phyloP scores from a whole-genome alignment of 2,329 filamentous ascomycete species.

The Alternaria gansuensis region DNA sequence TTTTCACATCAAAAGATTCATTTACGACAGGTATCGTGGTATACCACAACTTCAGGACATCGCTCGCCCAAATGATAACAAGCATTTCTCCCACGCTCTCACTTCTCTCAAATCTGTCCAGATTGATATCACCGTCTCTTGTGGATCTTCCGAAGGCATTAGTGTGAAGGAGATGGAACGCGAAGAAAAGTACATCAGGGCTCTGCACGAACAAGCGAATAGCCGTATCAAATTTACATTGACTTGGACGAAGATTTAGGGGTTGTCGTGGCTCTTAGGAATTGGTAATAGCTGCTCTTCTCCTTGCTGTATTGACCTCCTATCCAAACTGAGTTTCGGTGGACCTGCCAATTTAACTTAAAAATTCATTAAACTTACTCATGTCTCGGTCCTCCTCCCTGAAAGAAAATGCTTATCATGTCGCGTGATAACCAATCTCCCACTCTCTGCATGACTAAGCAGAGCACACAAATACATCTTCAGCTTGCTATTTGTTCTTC shows the following conservation, averaged over 20 bases:
- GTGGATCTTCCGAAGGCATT: too few species aligned
- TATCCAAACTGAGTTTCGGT: too few species aligned
- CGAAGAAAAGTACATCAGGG: neutral
- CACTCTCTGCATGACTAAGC: neutral
- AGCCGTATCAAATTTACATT: too few species aligned
- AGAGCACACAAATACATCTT: neutral
- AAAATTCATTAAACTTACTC: too few species aligned
- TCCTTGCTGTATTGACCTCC: too few species aligned
- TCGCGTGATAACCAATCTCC: neutral
- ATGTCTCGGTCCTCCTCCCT: too few species aligned
- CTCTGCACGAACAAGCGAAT: neutral
- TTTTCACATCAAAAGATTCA: too few species aligned
- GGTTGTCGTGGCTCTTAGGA: too few species aligned
- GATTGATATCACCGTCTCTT: neutral
- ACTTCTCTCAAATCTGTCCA: neutral
- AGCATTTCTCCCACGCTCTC: neutral
- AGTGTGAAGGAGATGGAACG: fast-evolving
- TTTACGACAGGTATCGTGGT: neutral
- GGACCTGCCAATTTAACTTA: too few species aligned
- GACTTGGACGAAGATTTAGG: too few species aligned
- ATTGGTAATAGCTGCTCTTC: too few species aligned
- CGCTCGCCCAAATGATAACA: neutral
- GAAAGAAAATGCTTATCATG: too few species aligned
- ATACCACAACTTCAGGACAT: neutral
- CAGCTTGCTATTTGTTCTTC: neutral